These are phyloP conservation scores for Naganishia vaughanmartiniae DNA, from an alignment of 768 basidiomycete genomes.

Conservation along the genomic window DNA sequence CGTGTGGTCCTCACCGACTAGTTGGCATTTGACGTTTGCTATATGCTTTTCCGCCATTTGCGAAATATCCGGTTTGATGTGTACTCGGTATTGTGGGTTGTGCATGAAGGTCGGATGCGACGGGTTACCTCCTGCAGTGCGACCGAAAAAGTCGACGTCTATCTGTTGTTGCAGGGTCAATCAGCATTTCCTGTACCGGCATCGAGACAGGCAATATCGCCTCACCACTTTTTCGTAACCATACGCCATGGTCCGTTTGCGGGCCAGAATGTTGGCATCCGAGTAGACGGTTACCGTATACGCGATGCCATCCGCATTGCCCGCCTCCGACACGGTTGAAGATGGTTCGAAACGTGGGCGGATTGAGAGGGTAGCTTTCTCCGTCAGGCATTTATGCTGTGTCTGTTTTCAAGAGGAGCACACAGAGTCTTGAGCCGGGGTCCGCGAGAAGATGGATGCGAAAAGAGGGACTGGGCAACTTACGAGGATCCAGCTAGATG, in stretches of 20 bases:
- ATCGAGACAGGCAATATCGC: background rate
- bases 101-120: constrained; percentile 78
- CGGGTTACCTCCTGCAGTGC: no score
- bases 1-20: constrained; percentile 62
- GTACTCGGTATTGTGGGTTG: constrained; percentile 83
- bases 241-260: background rate
- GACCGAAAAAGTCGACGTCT: no score
- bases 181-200: background rate
- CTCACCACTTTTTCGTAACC: constrained; percentile 20
- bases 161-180: no score
- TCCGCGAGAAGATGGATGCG: background rate
- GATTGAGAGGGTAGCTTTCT: constrained; percentile 18
- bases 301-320: background rate
- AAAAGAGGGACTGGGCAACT: background rate
- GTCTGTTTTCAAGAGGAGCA: background rate
- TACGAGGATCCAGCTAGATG: constrained; percentile 18
- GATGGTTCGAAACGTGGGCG: constrained; percentile 8
- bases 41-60: no score
- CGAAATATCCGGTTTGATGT: constrained; percentile 54
- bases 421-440: background rate
- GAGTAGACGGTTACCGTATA: constrained; percentile 61
- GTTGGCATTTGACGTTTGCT: constrained; percentile 7
- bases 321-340: background rate
- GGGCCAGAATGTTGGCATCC: constrained; percentile 42
- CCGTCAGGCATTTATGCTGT: constrained; percentile 23